A percentile compares a stretch with the other conserved stretches of the same genome.
Evolutionary conservation across 768 basidiomycete species (phyloP).

Genomic region (Neoboletus subvelutipes): DNA sequence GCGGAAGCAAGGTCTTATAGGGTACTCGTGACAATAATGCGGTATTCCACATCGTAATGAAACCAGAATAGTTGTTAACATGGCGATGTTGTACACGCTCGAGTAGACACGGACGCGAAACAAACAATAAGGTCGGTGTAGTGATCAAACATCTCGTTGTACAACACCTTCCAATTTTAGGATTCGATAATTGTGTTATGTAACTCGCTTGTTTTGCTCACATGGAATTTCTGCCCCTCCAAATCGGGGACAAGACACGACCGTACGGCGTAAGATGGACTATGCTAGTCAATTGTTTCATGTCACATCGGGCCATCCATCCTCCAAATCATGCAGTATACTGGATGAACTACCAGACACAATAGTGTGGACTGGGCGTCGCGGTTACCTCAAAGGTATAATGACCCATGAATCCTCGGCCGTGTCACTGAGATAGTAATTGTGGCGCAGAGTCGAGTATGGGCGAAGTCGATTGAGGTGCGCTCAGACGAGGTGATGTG

Average conservation of each 20-base stretch:
- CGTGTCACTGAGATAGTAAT: neutral
- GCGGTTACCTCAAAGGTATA: neutral
- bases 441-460: too few relatives aligned
- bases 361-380: too few relatives aligned
- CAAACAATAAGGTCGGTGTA: constrained; percentile 16
- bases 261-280: neutral
- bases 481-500: too few relatives aligned
- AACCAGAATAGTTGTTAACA: neutral
- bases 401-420: too few relatives aligned
- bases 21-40: constrained; percentile 15
- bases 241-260: neutral
- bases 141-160: neutral
- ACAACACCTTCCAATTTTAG: constrained; percentile 22
- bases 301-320: neutral
- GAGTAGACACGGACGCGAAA: neutral
- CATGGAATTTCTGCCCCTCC: neutral
- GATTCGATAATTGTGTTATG: neutral
- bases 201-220: too few relatives aligned
- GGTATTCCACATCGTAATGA: neutral
- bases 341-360: too few relatives aligned
- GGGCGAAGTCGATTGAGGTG: too few relatives aligned
- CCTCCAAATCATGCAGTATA: too few relatives aligned
- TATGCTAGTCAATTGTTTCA: neutral
- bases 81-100: neutral
- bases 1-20: constrained; percentile 20